A percentile compares a stretch with the other conserved stretches of the same genome.
Evolutionary conservation across 208 protist genomes (phyloP).

Genomic region (Eutreptiella sp.): DNA sequence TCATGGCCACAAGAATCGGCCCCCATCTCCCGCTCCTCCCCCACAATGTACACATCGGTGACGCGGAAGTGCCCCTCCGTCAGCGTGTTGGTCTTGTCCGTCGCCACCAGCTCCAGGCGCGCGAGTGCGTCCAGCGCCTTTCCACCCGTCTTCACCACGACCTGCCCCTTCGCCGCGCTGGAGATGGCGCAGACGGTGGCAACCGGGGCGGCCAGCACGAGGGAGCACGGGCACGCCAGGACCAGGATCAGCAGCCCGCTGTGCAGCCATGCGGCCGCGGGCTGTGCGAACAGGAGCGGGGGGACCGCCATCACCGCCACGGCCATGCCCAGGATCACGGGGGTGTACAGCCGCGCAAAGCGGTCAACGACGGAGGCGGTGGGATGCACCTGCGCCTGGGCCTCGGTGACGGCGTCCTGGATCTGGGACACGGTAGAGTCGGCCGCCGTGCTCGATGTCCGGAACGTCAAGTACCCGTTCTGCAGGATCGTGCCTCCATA

Average conservation of each 20-base stretch:
- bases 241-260: constrained; percentile 15
- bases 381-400: background rate
- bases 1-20: no score
- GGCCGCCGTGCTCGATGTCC: background rate
- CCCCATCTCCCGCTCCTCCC: background rate
- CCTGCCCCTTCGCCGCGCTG: background rate
- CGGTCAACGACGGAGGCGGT: constrained; percentile 15
- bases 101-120: background rate
- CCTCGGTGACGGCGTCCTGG: background rate
- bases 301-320: background rate
- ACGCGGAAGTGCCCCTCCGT: constrained; percentile 29
- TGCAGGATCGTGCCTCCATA: constrained; percentile 5
- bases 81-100: constrained; percentile 32
- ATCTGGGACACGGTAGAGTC: constrained; percentile 8
- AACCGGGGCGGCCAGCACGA: constrained; percentile 23
- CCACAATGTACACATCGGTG: background rate
- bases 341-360: constrained; percentile 14
- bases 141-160: constrained; percentile 20
- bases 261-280: constrained; percentile 11
- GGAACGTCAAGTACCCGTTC: constrained; percentile 10
- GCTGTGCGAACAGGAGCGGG: background rate
- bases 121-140: constrained; percentile 26
- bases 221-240: constrained; percentile 26
- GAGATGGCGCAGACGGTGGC: constrained; percentile 19
- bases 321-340: background rate